Conservation (phyloP, 495 filamentous ascomycete species). For the Sphaerosporella brunnea region DNA sequence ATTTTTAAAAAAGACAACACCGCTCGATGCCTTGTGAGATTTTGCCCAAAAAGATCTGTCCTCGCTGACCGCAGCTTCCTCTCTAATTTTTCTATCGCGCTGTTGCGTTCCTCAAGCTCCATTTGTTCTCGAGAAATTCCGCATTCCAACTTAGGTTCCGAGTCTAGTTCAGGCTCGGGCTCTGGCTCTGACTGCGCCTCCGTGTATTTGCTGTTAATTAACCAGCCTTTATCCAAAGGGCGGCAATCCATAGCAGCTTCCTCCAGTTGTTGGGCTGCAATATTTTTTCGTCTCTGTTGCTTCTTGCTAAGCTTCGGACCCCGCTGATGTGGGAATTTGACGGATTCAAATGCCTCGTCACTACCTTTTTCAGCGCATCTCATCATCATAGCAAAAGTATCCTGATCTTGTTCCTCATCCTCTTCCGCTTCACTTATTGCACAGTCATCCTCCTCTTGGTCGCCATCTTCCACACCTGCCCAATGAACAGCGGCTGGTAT, state of each 20-base stretch:
- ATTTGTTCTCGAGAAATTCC: background rate
- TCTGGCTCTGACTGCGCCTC: no score
- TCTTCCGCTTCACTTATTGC: background rate
- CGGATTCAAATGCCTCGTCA: background rate
- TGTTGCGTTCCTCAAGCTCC: background rate
- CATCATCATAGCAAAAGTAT: background rate
- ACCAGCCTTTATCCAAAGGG: background rate
- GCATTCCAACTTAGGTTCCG: no score
- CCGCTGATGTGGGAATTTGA: background rate
- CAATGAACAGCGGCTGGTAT: background rate
- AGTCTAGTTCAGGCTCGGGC: no score
- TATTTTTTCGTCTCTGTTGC: background rate
- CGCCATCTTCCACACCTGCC: background rate
- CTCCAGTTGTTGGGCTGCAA: background rate
- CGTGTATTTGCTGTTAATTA: background rate
- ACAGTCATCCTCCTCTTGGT: background rate
- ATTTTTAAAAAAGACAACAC: slow-evolving; percentile 2
- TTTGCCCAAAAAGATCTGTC: background rate
- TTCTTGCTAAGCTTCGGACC: background rate
- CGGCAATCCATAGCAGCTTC: background rate
- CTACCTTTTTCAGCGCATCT: background rate
- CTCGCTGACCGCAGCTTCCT: background rate
- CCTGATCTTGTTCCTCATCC: background rate
- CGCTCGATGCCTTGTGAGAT: slow-evolving; percentile 1
- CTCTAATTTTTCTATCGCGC: background rate